phyloP scores from a whole-genome alignment of 495 filamentous ascomycete genomes.

The Lophiostoma macrostomum region DNA sequence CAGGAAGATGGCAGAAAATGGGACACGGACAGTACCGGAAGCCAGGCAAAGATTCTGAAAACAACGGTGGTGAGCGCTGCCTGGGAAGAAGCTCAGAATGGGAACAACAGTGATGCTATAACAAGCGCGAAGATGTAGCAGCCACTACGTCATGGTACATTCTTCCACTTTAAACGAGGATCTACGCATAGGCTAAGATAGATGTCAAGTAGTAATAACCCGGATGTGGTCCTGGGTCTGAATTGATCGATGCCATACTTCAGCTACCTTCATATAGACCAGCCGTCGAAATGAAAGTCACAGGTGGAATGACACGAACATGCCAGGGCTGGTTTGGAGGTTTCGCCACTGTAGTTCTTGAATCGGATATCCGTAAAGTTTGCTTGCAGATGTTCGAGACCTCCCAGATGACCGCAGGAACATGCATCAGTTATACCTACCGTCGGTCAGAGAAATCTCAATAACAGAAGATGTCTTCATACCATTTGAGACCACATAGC shows the following conservation, averaged over 20 bases:
- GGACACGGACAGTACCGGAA: slow-evolving; percentile 25
- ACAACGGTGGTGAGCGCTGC: slow-evolving; percentile 21
- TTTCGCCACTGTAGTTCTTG: neutral
- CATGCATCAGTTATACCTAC: neutral
- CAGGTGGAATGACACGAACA: neutral
- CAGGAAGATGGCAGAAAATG: slow-evolving; percentile 5
- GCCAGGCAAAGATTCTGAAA: slow-evolving; percentile 26
- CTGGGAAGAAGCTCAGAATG: slow-evolving; percentile 16
- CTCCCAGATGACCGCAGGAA: neutral
- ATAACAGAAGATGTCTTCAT: too few species aligned
- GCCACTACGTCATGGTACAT: neutral
- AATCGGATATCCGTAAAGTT: neutral
- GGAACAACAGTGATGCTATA: slow-evolving; percentile 4
- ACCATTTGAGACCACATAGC: too few species aligned
- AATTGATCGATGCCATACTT: too few species aligned
- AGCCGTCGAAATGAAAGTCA: slow-evolving; percentile 1
- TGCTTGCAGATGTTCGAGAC: neutral
- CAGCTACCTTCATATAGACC: too few species aligned
- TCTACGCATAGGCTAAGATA: too few species aligned
- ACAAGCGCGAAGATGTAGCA: neutral
- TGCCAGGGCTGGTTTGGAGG: neutral
- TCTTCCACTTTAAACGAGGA: too few species aligned
- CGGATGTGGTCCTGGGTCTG: too few species aligned
- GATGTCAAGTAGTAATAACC: too few species aligned
- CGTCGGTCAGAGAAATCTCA: too few species aligned